These are phyloP conservation scores for Moringa oleifera DNA, from an alignment of 345 rosid species.

Conservation along the genomic window DNA sequence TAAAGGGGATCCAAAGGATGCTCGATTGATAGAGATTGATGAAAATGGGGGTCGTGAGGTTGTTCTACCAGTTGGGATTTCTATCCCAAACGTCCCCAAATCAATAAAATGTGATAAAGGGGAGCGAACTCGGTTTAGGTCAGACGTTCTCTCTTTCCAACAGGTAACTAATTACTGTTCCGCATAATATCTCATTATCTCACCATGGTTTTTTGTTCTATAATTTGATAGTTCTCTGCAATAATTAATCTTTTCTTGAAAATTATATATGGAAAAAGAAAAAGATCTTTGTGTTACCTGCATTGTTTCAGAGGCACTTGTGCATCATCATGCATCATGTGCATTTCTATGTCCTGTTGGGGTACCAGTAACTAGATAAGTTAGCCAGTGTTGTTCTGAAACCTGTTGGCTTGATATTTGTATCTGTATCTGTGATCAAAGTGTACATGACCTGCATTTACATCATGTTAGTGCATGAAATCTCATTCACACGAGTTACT, in stretches of 20 bases:
- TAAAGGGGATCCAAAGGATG: slow-evolving; percentile 53
- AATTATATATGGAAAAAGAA: no score
- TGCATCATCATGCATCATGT: no score
- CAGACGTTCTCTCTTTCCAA: slow-evolving; percentile 64
- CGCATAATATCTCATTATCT: neutral
- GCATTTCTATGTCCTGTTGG: no score
- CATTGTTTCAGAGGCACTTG: neutral
- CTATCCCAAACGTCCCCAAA: slow-evolving; percentile 66
- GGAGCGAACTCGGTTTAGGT: slow-evolving; percentile 54
- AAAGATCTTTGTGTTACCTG: no score
- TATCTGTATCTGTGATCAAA: no score
- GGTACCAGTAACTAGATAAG: no score
- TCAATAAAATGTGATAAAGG: slow-evolving; percentile 83
- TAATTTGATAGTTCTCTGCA: neutral
- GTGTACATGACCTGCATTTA: no score
- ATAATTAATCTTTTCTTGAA: no score
- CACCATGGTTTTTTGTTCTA: neutral
- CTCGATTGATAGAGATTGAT: slow-evolving; percentile 63
- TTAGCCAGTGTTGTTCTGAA: no score
- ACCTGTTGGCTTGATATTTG: no score
- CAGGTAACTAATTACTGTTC: slow-evolving; percentile 33
- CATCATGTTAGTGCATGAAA: no score
- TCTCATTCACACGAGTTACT: no score
- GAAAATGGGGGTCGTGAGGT: slow-evolving; percentile 52
- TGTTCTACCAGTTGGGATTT: slow-evolving; percentile 79